Evolutionary conservation across 257 asterid species (phyloP), one percentile per base, ranked within the genome.

Genomic region (Orobanche coerulescens): DNA sequence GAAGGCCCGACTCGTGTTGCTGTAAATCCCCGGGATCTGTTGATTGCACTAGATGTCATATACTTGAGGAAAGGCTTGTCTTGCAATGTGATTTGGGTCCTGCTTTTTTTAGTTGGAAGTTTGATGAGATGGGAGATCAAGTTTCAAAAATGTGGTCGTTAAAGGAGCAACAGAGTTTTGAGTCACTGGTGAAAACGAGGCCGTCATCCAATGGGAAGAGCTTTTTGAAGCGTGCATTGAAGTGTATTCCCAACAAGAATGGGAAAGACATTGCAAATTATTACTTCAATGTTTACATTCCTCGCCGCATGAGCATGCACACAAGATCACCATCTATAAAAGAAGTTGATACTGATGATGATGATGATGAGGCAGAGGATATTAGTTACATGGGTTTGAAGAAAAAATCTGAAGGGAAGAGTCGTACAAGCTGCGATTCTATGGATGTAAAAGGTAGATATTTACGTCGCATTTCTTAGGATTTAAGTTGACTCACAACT

Each of bases 51-150:
- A 76, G 58, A 61, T 68, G 76, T 23, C 95, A 84, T 51, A 28
- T 80, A 67, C 64, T 71, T n/a, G 90, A 79, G 72, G 71, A 81
- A 63, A 71, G 84, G 75, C 68, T 66, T 9, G 44, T 36, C 47
- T 75, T 90, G 65, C 75, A 69, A 60, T 24, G 59, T 36, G 86
- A 86, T 18, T 79, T 86, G 37, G 94, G 93, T 52, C 75, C 76
- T 58, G 82, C 84, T 11, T 86, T 84, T 67, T 71, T 60, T 47
- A 66, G 74, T 53, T 86, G 95, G 94, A 90, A 84, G 58, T 77
- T 86, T n/a, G 82, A 90, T 44, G 85, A 81, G 67, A 82, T 79
- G 83, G 97, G 97, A 8, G 93, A 76, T 56, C 90, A 76, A 69
- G 73, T 71, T 20, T 70, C 78, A 4, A 70, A 78, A 56, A 67